Percentiles rank a stretch among this genome's conserved stretches.
These are phyloP conservation scores for Phialophora expanda DNA, from an alignment of 2,329 filamentous ascomycete genomes.

Conservation along the genomic window DNA sequence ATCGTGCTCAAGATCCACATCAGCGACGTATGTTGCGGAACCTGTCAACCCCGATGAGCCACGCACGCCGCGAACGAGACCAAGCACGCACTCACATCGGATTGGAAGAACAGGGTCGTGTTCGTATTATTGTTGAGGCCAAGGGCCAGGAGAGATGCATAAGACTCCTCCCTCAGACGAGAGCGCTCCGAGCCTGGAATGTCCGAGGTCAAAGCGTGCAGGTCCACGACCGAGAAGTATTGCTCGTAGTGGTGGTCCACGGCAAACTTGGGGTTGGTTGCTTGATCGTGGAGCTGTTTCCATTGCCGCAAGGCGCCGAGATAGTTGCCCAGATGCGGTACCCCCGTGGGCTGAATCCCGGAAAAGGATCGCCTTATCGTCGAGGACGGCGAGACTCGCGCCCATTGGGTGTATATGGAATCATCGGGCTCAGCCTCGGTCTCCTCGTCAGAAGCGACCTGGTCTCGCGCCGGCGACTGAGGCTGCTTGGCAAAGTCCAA, in stretches of 20 bases:
- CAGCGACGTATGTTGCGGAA: conserved; percentile 80
- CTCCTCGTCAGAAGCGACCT: not conserved
- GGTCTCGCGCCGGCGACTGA: not conserved
- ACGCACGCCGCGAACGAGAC: conserved; percentile 11
- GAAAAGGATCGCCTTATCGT: conserved; percentile 70
- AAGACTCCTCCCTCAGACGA: conserved; percentile 70
- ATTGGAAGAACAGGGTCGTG: conserved; percentile 82
- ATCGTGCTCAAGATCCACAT: conserved; percentile 97
- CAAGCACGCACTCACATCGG: conserved; percentile 60
- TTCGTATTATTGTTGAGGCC: conserved; percentile 75
- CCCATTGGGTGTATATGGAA: conserved; percentile 11
- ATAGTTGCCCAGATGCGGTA: conserved; percentile 95
- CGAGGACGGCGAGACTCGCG: conserved; percentile 44
- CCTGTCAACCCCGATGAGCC: conserved; percentile 51
- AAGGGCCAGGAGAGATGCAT: conserved; percentile 81
- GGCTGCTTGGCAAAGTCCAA: not conserved
- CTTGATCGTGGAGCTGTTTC: conserved; percentile 75
- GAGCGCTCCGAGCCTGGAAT: conserved; percentile 68
- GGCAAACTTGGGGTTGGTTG: conserved; percentile 55
- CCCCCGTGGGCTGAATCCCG: conserved; percentile 93
- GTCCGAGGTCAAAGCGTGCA: conserved; percentile 80
- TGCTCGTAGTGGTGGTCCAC: conserved; percentile 47
- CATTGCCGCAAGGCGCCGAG: conserved; percentile 86
- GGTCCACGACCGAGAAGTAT: conserved; percentile 86
- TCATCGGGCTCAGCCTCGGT: not conserved